Evolutionary conservation across 176 grass and related monocot species (phyloP).

Genomic region (Eleusine coracana): DNA sequence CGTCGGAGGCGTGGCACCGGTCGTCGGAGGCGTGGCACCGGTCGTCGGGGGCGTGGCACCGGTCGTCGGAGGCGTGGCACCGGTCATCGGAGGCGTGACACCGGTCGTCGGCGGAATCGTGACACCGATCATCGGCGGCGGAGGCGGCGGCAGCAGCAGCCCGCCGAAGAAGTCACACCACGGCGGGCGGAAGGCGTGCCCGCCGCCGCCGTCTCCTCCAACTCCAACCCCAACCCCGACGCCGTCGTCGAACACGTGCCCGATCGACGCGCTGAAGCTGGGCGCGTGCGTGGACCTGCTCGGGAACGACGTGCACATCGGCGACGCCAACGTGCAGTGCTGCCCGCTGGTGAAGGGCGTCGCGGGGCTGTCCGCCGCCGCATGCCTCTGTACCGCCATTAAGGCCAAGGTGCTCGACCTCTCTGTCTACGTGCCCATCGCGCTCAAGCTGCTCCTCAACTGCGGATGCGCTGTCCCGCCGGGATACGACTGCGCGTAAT

Average conservation of each 20-base stretch:
- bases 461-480: conserved; percentile 65
- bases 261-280: conserved; percentile 66
- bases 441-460: conserved; percentile 55
- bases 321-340: conserved; percentile 59
- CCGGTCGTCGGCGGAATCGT: too few species aligned
- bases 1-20: not conserved
- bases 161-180: conserved; percentile 15
- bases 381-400: conserved; percentile 74
- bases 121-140: too few species aligned
- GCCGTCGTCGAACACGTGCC: conserved; percentile 48
- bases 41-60: not conserved
- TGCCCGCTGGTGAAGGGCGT: conserved; percentile 54
- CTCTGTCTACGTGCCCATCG: conserved; percentile 55
- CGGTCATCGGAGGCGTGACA: too few species aligned
- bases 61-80: not conserved
- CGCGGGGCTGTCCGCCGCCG: conserved; percentile 48
- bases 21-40: not conserved
- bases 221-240: conserved; percentile 34
- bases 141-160: not conserved
- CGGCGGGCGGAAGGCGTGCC: conserved; percentile 52
- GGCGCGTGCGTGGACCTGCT: conserved; percentile 60
- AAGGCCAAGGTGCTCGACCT: conserved; percentile 66
- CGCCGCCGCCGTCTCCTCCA: conserved; percentile 37
- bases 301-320: conserved; percentile 57
- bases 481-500: conserved; percentile 66